phyloP scores from a whole-genome alignment of 2,329 filamentous ascomycete genomes.

The Plenodomus lindquistii region DNA sequence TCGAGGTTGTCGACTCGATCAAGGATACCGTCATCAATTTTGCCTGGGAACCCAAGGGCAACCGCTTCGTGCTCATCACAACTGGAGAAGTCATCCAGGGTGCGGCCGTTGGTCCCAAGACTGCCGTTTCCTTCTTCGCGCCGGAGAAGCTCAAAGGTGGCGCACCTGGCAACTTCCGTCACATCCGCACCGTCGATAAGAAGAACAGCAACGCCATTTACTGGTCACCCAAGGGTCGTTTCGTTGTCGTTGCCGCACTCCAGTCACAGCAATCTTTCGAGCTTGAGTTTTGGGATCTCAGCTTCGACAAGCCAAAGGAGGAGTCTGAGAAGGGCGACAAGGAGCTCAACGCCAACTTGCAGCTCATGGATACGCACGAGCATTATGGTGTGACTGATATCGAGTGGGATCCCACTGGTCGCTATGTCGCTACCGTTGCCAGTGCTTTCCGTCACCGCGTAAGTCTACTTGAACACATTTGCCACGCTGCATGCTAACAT shows the following conservation, averaged over 20 bases:
- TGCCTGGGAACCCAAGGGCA: slow-evolving; percentile 97
- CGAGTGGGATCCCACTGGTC: slow-evolving; percentile 96
- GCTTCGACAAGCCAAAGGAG: slow-evolving; percentile 76
- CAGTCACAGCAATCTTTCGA: slow-evolving; percentile 92
- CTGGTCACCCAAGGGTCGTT: slow-evolving; percentile 95
- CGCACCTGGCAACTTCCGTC: slow-evolving; percentile 89
- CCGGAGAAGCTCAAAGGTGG: slow-evolving; percentile 90
- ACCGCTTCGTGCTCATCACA: slow-evolving; percentile 96
- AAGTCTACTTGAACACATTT: slow-evolving; percentile 58
- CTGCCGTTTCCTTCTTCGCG: slow-evolving; percentile 92
- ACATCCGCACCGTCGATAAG: slow-evolving; percentile 93
- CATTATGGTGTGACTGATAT: slow-evolving; percentile 98
- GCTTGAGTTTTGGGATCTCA: slow-evolving; percentile 95
- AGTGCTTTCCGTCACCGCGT: slow-evolving; percentile 95
- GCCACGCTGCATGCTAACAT: slow-evolving; percentile 15
- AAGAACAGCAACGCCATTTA: slow-evolving; percentile 99
- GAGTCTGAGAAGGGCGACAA: slow-evolving; percentile 93
- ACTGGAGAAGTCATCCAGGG: slow-evolving; percentile 80
- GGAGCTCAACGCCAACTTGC: slow-evolving; percentile 90
- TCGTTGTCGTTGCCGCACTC: slow-evolving; percentile 92
- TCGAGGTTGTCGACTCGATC: slow-evolving; percentile 95
- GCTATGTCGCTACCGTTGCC: slow-evolving; percentile 91
- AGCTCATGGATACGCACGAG: slow-evolving; percentile 90
- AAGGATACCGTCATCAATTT: slow-evolving; percentile 99
- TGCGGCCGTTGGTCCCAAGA: slow-evolving; percentile 88